phyloP scores from a whole-genome alignment of 495 filamentous ascomycete genomes.

The Daldinia grandis region DNA sequence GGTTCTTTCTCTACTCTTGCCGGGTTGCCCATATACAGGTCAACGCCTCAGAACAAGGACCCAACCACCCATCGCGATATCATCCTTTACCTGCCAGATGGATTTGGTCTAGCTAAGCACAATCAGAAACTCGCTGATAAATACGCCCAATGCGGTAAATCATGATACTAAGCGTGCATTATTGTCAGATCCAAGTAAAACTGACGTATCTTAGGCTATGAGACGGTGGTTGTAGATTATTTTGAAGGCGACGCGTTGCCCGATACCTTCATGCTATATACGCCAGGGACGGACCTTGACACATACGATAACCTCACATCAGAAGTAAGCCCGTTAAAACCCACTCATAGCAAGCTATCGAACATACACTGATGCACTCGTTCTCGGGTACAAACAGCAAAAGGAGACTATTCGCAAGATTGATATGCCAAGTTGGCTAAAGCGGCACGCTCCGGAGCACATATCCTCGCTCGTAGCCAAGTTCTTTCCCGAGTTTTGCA shows the following conservation, averaged over 20 bases:
- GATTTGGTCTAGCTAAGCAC: conserved; percentile 20
- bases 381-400: background rate
- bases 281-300: conserved; percentile 17
- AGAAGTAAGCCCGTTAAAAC: background rate
- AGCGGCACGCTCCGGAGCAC: conserved; percentile 3
- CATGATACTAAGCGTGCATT: background rate
- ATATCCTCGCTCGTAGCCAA: conserved; percentile 9
- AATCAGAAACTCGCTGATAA: conserved; percentile 24
- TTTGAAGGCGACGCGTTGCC: conserved; percentile 23
- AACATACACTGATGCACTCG: background rate
- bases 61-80: background rate
- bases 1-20: conserved; percentile 10
- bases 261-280: conserved; percentile 19
- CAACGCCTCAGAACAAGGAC: background rate
- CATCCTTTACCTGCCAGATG: conserved; percentile 14
- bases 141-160: conserved; percentile 10
- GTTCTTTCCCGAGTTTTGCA: conserved; percentile 11
- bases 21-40: conserved; percentile 17
- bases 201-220: conserved; percentile 3
- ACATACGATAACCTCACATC: conserved; percentile 1
- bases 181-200: background rate
- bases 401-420: conserved; percentile 22
- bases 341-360: background rate
- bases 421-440: conserved; percentile 16
- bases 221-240: conserved; percentile 16